Percentiles rank a stretch among this genome's conserved stretches.
Conservation (phyloP, 257 asterid genomes). For the Capsicum rhomboideum region DNA sequence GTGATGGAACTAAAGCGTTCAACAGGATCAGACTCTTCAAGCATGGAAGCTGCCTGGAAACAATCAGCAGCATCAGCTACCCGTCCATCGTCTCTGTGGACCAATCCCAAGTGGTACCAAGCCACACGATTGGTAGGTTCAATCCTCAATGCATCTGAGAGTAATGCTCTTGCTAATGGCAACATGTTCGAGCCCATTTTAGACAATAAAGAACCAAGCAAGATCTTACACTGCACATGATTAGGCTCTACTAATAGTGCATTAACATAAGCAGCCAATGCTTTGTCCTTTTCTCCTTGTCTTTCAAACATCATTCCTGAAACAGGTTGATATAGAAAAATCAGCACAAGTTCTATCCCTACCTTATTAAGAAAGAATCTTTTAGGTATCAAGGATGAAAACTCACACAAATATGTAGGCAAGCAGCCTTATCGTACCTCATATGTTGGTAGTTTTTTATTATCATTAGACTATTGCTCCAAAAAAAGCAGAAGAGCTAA, state of each 20-base stretch:
- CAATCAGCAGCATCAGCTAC: slow-evolving; percentile 87
- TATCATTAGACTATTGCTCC: not conserved
- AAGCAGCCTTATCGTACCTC: not conserved
- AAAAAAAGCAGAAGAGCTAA: not conserved
- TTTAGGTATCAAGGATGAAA: not conserved
- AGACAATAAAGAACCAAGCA: slow-evolving; percentile 46
- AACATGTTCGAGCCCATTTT: slow-evolving; percentile 61
- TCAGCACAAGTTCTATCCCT: not conserved
- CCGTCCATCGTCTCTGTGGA: slow-evolving; percentile 83
- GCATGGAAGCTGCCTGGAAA: slow-evolving; percentile 96
- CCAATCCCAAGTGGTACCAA: slow-evolving; percentile 80
- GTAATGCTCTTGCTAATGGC: slow-evolving; percentile 75
- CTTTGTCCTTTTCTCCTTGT: slow-evolving; percentile 49
- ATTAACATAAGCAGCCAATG: slow-evolving; percentile 55
- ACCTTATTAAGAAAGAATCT: not conserved
- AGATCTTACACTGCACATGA: slow-evolving; percentile 74
- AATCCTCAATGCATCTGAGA: slow-evolving; percentile 78
- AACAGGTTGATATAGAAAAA: not conserved
- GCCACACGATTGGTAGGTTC: slow-evolving; percentile 86
- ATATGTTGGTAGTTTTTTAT: not conserved
- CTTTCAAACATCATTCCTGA: slow-evolving; percentile 71
- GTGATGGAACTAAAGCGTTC: slow-evolving; percentile 70
- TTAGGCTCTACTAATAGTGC: slow-evolving; percentile 76
- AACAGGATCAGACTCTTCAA: slow-evolving; percentile 79
- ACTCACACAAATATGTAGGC: not conserved